Percentiles rank a stretch among this genome's conserved stretches.
Evolutionary conservation across 2,329 filamentous ascomycete genomes (phyloP).

Genomic region (Paecilomyces sp.): DNA sequence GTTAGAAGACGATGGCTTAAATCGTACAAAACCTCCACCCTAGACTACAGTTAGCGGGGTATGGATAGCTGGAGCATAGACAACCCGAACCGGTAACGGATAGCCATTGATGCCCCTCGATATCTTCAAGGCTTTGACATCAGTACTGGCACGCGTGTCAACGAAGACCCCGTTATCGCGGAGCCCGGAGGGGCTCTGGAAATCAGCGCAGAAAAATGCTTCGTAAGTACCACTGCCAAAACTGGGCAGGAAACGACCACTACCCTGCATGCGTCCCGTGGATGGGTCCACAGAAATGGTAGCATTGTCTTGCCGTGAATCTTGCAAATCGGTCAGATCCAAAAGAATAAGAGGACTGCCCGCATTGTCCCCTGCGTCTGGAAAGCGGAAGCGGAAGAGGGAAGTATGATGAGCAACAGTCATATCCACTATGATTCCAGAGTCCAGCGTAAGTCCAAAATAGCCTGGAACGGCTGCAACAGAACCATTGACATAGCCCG

Average conservation of each 20-base stretch:
- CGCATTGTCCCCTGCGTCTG: constrained; percentile 21
- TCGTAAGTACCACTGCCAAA: constrained; percentile 57
- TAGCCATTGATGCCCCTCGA: constrained; percentile 53
- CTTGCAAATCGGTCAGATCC: constrained; percentile 57
- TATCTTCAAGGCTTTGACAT: constrained; percentile 48
- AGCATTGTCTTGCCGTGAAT: constrained; percentile 54
- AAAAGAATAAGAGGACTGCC: constrained; percentile 54
- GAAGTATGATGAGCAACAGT: constrained; percentile 57
- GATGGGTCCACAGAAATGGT: constrained; percentile 49
- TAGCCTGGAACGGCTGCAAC: constrained; percentile 58
- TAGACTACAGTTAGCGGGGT: constrained; percentile 20
- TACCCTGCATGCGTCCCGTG: constrained; percentile 57
- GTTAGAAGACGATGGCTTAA: constrained; percentile 42
- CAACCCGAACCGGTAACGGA: constrained; percentile 31
- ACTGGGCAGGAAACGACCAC: constrained; percentile 54
- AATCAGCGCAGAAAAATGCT: constrained; percentile 62
- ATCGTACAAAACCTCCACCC: constrained; percentile 59
- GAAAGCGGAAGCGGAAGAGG: constrained; percentile 60
- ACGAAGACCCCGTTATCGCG: constrained; percentile 57
- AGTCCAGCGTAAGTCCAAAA: constrained; percentile 54
- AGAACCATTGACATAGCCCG: constrained; percentile 41
- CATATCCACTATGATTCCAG: constrained; percentile 57
- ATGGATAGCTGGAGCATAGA: background rate
- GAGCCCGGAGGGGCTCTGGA: constrained; percentile 46
- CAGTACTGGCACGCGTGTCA: constrained; percentile 52